phyloP scores from a whole-genome alignment of 345 rosid species.

The Syzygium oleosum region DNA sequence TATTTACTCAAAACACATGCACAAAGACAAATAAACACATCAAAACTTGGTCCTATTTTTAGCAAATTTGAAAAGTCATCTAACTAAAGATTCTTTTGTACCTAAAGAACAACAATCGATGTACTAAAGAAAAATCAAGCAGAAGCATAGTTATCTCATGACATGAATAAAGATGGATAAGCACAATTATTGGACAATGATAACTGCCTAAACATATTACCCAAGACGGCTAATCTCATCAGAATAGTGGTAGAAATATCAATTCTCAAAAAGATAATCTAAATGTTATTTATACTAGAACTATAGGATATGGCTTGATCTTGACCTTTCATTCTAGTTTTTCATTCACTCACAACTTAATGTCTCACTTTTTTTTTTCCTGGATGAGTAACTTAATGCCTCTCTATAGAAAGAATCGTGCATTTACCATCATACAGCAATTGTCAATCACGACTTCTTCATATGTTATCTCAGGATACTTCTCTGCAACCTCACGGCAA shows the following conservation, averaged over 20 bases:
- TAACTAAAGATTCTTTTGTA: background rate
- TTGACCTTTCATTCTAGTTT: background rate
- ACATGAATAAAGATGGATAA: background rate
- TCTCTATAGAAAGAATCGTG: background rate
- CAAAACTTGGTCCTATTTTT: background rate
- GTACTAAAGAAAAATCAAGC: background rate
- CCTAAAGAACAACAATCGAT: background rate
- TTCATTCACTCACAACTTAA: background rate
- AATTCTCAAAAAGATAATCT: background rate
- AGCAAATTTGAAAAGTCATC: background rate
- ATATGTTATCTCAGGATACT: constrained; percentile 86
- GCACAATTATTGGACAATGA: background rate
- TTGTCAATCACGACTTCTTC: constrained; percentile 99
- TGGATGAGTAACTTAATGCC: background rate
- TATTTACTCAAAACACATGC: background rate
- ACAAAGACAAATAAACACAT: background rate
- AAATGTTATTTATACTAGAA: background rate
- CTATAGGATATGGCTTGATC: background rate
- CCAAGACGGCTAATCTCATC: background rate
- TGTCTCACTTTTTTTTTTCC: background rate
- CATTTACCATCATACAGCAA: constrained; percentile 97
- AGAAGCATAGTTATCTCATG: background rate
- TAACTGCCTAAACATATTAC: background rate
- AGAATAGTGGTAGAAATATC: background rate
- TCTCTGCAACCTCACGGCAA: constrained; percentile 98